Percentiles rank a stretch among this genome's conserved stretches.
These are phyloP conservation scores for Jaapia argillacea DNA, from an alignment of 768 basidiomycete species.

Conservation along the genomic window DNA sequence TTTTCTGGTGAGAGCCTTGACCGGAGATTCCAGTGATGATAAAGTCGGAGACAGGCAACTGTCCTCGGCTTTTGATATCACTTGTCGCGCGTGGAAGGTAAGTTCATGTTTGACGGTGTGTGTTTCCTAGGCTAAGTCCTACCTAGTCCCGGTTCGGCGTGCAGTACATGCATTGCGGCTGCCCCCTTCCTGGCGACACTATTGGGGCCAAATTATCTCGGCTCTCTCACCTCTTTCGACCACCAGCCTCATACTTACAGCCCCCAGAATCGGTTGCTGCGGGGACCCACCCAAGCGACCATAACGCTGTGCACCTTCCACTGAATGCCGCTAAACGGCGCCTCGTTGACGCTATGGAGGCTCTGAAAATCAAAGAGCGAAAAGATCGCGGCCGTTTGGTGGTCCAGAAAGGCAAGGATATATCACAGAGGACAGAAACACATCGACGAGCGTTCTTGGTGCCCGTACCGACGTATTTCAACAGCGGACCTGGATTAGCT, in stretches of 20 bases:
- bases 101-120: constrained; percentile 1
- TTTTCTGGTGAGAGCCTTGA: background rate
- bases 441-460: constrained; percentile 27
- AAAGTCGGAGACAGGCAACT: constrained; percentile 37
- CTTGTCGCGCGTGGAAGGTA: constrained; percentile 39
- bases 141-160: constrained; percentile 30
- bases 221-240: constrained; percentile 17
- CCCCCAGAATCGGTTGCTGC: no score
- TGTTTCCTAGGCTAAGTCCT: constrained; percentile 1
- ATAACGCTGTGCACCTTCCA: constrained; percentile 34
- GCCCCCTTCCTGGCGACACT: constrained; percentile 36
- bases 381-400: constrained; percentile 15
- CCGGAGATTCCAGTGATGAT: constrained; percentile 28
- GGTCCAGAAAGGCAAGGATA: constrained; percentile 15
- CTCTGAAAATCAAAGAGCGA: constrained; percentile 18
- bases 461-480: constrained; percentile 25
- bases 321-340: constrained; percentile 15
- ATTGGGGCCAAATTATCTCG: constrained; percentile 27
- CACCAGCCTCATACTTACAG: constrained; percentile 24
- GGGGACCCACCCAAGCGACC: constrained; percentile 48
- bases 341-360: constrained; percentile 12
- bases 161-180: constrained; percentile 52
- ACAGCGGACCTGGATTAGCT: background rate
- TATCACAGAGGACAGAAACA: constrained; percentile 4
- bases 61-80: constrained; percentile 36